Evolutionary conservation across 2,329 filamentous ascomycete genomes (phyloP).

Genomic region (Trichoderma simmonsii): DNA sequence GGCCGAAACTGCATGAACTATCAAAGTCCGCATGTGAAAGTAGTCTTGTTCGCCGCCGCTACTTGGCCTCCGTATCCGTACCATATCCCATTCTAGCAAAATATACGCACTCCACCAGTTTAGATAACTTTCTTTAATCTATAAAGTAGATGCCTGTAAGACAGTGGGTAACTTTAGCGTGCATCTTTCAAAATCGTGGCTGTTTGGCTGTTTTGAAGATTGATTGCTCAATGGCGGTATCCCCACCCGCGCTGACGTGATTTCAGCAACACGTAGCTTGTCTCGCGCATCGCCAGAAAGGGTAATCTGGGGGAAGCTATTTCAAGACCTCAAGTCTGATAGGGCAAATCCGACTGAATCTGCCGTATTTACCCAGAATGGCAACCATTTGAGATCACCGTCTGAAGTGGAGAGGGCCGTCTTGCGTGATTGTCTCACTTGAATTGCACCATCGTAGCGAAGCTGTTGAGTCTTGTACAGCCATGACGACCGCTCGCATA

Average conservation of each 20-base stretch:
- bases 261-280: background rate
- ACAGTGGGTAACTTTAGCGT: background rate
- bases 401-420: background rate
- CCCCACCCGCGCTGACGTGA: conserved; percentile 17
- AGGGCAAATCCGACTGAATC: background rate
- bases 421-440: conserved; percentile 9
- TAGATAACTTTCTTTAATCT: background rate
- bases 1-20: background rate
- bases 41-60: background rate
- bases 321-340: background rate
- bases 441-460: conserved; percentile 16
- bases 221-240: conserved; percentile 13
- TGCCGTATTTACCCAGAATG: conserved; percentile 4
- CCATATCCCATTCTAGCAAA: background rate
- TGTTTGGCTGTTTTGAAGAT: background rate
- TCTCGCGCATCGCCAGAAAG: conserved; percentile 8
- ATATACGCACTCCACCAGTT: background rate
- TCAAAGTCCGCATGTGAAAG: background rate
- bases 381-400: background rate
- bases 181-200: background rate
- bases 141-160: background rate
- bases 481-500: background rate
- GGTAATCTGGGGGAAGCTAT: conserved; percentile 7
- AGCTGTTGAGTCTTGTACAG: background rate
- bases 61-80: background rate